Evolutionary conservation across 1,284 basidiomycete genomes (phyloP), one percentile per base, ranked within the genome.

Genomic region (Naganishia liquefaciens): DNA sequence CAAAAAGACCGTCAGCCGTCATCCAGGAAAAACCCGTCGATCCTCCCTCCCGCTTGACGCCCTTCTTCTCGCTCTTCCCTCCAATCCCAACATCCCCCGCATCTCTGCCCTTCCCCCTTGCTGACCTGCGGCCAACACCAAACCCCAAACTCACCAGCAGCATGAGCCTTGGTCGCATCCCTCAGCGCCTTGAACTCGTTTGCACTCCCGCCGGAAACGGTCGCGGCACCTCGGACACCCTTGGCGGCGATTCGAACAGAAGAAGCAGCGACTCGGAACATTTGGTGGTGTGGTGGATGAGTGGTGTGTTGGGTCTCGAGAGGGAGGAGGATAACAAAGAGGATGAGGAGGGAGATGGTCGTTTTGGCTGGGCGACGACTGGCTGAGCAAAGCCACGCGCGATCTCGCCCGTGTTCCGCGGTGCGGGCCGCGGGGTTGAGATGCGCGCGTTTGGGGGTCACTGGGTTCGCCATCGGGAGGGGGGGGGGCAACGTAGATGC

Each of bases 121-220:
- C 54, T 3, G 3, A 9, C 42, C 28, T 21, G 23, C 19, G 28
- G 19, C 43, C 10, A 13, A 21, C 21, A 25, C 5, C 40, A 25
- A 11, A 47, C 7, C 55, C 30, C 2, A 28, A 11, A 58, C 63
- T 60, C 42, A 65, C 64, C 50, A 17, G 55, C 54, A 62, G 66
- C 66, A 46, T 67, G 66, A 28, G 54, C 49, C 66, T 67, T 67
- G 54, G 62, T 63, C 54, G 62, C 66, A 42, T 63, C 55, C 44
- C 66, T 49, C 50, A 63, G 37, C 17, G 54, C 55, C 54, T 57
- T 60, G 51, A 67, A 67, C 25, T 67, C 62, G 11, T 61, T 60
- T 5, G 42, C 55, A 13, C 40, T 51, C 42, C 25, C 54, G 49
- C 33, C 50, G 39, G 47, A 44, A 39, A 62, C 53, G 28, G 55